Percentiles rank a stretch among this genome's conserved stretches.
Evolutionary conservation across 2,329 filamentous ascomycete species (phyloP).

Genomic region (Xylariomycetidae sp.): DNA sequence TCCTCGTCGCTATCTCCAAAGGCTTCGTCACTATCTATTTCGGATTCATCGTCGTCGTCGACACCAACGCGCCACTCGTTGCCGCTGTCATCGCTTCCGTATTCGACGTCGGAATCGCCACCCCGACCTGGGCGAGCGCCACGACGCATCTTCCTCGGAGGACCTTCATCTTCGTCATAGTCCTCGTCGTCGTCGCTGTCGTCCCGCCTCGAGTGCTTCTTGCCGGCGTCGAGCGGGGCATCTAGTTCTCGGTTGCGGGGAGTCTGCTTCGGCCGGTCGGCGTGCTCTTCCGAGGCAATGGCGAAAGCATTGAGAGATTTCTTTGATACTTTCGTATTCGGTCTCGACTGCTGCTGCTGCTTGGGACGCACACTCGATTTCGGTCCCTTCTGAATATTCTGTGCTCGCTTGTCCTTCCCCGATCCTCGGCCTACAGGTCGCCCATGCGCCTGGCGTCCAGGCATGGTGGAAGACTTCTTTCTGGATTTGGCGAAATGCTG

Average conservation of each 20-base stretch:
- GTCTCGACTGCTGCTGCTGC: slow-evolving; percentile 22
- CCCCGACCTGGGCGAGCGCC: slow-evolving; percentile 33
- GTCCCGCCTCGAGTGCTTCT: slow-evolving; percentile 40
- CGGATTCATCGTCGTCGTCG: slow-evolving; percentile 57
- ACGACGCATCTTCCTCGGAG: slow-evolving; percentile 36
- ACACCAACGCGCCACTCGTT: slow-evolving; percentile 79
- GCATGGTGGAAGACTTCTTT: slow-evolving; percentile 36
- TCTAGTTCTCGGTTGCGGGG: slow-evolving; percentile 50
- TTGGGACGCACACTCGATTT: too few species aligned
- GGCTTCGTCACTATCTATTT: slow-evolving; percentile 69
- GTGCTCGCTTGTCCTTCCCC: too few species aligned
- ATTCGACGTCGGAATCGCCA: slow-evolving; percentile 58
- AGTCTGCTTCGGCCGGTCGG: slow-evolving; percentile 41
- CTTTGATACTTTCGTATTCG: slow-evolving; percentile 44
- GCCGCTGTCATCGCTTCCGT: slow-evolving; percentile 79
- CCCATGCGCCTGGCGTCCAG: too few species aligned
- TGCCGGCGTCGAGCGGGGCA: slow-evolving; percentile 27
- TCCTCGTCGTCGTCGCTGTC: slow-evolving; percentile 55
- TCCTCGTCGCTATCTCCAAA: slow-evolving; percentile 88
- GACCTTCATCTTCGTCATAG: slow-evolving; percentile 60
- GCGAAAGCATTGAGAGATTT: slow-evolving; percentile 55
- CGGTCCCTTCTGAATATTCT: too few species aligned
- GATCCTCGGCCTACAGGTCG: too few species aligned
- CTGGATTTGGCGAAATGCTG: too few species aligned
- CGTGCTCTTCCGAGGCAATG: slow-evolving; percentile 50